A percentile compares a stretch with the other conserved stretches of the same genome.
Evolutionary conservation across 2,329 filamentous ascomycete genomes (phyloP).

Genomic region (Scedosporium apiospermum): DNA sequence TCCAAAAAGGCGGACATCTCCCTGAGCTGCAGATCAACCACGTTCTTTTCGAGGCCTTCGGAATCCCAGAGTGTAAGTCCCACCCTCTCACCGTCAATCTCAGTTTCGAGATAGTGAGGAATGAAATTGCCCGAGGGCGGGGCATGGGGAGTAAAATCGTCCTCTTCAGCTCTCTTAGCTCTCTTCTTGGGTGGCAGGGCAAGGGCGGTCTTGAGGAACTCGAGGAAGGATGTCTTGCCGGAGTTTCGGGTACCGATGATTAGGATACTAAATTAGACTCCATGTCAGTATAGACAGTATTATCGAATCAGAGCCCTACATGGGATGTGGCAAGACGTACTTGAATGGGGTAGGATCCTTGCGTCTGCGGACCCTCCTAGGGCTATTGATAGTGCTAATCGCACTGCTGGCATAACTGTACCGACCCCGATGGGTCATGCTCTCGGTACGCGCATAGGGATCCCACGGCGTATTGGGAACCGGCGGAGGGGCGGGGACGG

Average conservation of each 20-base stretch:
- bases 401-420: constrained; percentile 95
- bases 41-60: constrained; percentile 84
- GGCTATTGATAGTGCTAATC: constrained; percentile 85
- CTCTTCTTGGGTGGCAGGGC: constrained; percentile 76
- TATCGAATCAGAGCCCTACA: neutral
- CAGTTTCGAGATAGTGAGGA: constrained; percentile 85
- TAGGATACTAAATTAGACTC: constrained; percentile 55
- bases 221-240: constrained; percentile 94
- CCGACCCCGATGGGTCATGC: constrained; percentile 92
- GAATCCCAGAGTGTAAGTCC: constrained; percentile 96
- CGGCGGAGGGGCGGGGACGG: constrained; percentile 35
- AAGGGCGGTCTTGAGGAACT: constrained; percentile 83
- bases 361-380: constrained; percentile 80
- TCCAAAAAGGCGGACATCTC: constrained; percentile 90
- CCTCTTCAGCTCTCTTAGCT: constrained; percentile 43
- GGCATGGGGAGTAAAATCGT: constrained; percentile 44
- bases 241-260: constrained; percentile 80
- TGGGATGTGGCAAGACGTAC: constrained; percentile 46
- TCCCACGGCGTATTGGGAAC: constrained; percentile 57
- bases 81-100: constrained; percentile 84
- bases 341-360: constrained; percentile 99
- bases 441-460: constrained; percentile 75
- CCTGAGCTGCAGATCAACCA: constrained; percentile 87
- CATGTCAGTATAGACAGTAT: constrained; percentile 1
- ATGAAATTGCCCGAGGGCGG: constrained; percentile 63